Base-by-base conservation (phyloP, 108 stramenopile genomes). In the Nitzschia sp. region DNA sequence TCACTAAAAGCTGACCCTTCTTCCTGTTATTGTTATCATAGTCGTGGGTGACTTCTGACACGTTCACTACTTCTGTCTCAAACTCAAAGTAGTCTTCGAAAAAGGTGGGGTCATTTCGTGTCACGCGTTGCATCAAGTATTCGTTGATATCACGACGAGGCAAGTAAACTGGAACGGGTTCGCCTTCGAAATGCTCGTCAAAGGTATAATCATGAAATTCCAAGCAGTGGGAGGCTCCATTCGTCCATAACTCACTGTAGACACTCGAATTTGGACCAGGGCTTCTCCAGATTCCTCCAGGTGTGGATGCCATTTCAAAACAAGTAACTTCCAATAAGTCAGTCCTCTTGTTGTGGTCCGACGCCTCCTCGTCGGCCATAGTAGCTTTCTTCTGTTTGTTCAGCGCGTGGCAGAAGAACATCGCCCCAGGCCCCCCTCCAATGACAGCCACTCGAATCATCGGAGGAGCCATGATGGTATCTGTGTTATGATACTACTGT, bases 121-220 rank as follows among this genome's bases (percentile, higher is more conserved):
- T 74, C 13, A 83, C 79, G 13, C 87, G 72, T 8, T 55, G 68
- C 29, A 79, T 4, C 17, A 88, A 58, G 52, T 88, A 88, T 0
- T 85, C 80, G 56, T 77, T 46, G 2, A 88, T 34, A 25, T 63
- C 60, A 15, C 64, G 23, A 1, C 87, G 76, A 1, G 84, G 87
- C 23, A 85, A 25, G 38, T 73, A 83, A 17, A 69, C 60, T 1
- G 82, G 82, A 16, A 78, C 15, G 3, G 75, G 30, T 19, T 47
- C 17, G n/a, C 48, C 45, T n/a, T 68, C 47, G 68, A 77, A 88
- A 53, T 88, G 87, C 36, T 88, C 83, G 21, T 78, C 69, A 53
- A 75, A 88, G 0, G 83, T 78, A 54, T 88, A 80, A 58, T 88
- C 87, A 30, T 75, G 61, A 67, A 83, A 88, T 67, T 88, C 87